phyloP scores from a whole-genome alignment of 176 grass and related monocot species.

The Juncus effusus region DNA sequence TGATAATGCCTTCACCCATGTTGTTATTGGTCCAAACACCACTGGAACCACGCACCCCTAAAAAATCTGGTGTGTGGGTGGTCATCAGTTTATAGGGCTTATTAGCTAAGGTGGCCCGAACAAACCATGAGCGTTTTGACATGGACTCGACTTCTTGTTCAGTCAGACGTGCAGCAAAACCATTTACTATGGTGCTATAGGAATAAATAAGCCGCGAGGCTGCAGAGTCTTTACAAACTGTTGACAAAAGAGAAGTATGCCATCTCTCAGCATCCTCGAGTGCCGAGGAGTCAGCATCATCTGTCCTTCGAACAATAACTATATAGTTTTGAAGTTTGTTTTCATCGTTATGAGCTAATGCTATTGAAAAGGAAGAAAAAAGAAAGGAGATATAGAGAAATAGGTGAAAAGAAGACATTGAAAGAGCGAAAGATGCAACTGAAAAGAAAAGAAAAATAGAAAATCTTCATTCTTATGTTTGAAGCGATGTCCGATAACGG shows the following conservation, averaged over 20 bases:
- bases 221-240: conserved; percentile 36
- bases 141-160: conserved; percentile 41
- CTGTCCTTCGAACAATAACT: conserved; percentile 37
- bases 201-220: conserved; percentile 54
- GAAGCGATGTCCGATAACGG: too few species aligned
- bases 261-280: conserved; percentile 36
- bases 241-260: conserved; percentile 55
- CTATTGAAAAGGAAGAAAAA: conserved; percentile 12
- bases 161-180: conserved; percentile 55
- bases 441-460: too few species aligned
- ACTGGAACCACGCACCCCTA: conserved; percentile 36
- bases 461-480: too few species aligned
- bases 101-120: conserved; percentile 35
- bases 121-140: conserved; percentile 49
- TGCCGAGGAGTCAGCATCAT: conserved; percentile 27
- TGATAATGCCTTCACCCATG: conserved; percentile 77
- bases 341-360: conserved; percentile 19
- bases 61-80: conserved; percentile 57
- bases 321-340: conserved; percentile 40
- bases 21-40: conserved; percentile 60
- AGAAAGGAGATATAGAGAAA: conserved; percentile 34
- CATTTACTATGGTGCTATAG: conserved; percentile 53
- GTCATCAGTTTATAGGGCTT: conserved; percentile 54
- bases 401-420: conserved; percentile 7
- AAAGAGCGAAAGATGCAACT: too few species aligned